Percentiles rank a stretch among this genome's conserved stretches.
phyloP scores from a whole-genome alignment of 768 basidiomycete species.

The Leccinum imitatum region DNA sequence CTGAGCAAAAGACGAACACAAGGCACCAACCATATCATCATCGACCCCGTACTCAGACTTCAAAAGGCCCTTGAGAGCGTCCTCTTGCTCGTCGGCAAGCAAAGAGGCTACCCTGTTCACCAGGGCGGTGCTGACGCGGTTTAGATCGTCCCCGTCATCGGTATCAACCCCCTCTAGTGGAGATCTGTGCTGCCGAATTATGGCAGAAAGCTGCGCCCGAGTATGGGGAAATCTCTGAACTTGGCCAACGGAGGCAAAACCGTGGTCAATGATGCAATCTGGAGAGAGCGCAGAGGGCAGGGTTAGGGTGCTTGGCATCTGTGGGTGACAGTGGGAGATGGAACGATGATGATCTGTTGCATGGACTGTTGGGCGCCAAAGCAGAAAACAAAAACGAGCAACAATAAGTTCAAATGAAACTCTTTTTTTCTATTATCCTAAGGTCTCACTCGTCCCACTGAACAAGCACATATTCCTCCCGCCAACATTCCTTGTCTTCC shows the following conservation, averaged over 20 bases:
- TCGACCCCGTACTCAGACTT: constrained; percentile 69
- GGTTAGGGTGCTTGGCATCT: constrained; percentile 28
- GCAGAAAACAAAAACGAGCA: constrained; percentile 18
- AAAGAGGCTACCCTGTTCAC: constrained; percentile 71
- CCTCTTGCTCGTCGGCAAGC: constrained; percentile 82
- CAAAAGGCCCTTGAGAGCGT: constrained; percentile 75
- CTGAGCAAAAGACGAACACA: constrained; percentile 7
- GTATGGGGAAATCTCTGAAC: constrained; percentile 72
- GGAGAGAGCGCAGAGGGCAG: constrained; percentile 19
- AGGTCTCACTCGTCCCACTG: constrained; percentile 66
- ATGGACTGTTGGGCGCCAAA: constrained; percentile 23
- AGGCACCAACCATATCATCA: constrained; percentile 58
- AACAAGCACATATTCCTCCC: constrained; percentile 71
- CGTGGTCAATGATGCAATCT: constrained; percentile 19
- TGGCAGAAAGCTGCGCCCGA: constrained; percentile 72
- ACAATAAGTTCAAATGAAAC: constrained; percentile 11
- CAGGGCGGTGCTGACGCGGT: constrained; percentile 55
- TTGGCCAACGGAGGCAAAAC: constrained; percentile 16
- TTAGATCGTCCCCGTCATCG: constrained; percentile 56
- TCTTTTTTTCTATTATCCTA: not conserved
- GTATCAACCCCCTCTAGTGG: constrained; percentile 52
- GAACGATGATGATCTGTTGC: constrained; percentile 25
- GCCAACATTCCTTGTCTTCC: constrained; percentile 51
- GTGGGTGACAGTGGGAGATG: constrained; percentile 18
- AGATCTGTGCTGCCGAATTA: constrained; percentile 71